Percentiles rank a stretch among this genome's conserved stretches.
These are phyloP conservation scores for Isoetes taiwanensis DNA, from an alignment of 75 land plant genomes.

Conservation along the genomic window DNA sequence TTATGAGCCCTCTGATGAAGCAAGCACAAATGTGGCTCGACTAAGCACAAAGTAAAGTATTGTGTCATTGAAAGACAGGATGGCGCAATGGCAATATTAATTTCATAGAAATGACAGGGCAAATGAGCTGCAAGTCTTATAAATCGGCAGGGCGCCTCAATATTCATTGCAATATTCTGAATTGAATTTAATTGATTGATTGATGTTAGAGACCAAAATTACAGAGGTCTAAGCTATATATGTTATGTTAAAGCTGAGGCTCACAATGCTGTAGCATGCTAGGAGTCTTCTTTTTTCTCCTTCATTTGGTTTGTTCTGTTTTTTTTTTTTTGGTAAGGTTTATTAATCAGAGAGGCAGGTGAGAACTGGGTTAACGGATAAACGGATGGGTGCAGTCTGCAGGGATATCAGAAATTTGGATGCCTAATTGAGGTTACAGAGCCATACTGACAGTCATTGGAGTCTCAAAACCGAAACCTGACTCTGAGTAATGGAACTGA, in stretches of 20 bases:
- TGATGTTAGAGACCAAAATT: too few species aligned
- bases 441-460: conserved; percentile 77
- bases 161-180: conserved; percentile 35
- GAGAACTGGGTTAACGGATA: conserved; percentile 80
- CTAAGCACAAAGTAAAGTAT: conserved; percentile 69
- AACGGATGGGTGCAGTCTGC: conserved; percentile 25
- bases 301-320: too few species aligned
- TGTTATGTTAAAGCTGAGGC: too few species aligned
- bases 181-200: too few species aligned
- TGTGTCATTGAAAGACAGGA: conserved; percentile 27
- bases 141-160: conserved; percentile 47
- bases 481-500: conserved; percentile 65
- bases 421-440: conserved; percentile 44
- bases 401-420: conserved; percentile 48
- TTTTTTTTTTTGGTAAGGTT: too few species aligned
- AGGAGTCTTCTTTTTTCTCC: too few species aligned
- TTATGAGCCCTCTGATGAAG: conserved; percentile 26
- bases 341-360: too few species aligned
- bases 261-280: too few species aligned
- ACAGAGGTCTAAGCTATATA: too few species aligned
- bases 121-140: conserved; percentile 37
- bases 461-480: too few species aligned
- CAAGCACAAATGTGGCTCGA: conserved; percentile 50
- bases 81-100: conserved; percentile 38
- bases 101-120: conserved; percentile 38